Evolutionary conservation across 495 filamentous ascomycete genomes (phyloP).

Genomic region (Oleoguttula mirabilis): DNA sequence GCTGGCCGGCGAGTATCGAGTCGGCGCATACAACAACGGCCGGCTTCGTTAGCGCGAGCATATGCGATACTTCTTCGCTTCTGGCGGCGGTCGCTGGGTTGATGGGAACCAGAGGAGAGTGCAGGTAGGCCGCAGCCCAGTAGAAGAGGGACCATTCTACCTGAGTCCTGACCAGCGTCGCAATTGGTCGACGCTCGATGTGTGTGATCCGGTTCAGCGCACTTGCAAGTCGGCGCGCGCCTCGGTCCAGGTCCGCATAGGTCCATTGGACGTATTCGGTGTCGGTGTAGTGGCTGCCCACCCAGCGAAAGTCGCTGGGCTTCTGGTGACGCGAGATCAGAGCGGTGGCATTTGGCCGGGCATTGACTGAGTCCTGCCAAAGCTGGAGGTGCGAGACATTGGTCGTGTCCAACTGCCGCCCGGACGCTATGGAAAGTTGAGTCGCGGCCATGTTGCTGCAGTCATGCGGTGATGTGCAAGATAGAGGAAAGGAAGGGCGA

Average conservation of each 20-base stretch:
- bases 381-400: constrained; percentile 5
- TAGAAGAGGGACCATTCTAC: constrained; percentile 12
- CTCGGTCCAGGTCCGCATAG: constrained; percentile 10
- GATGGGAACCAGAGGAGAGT: constrained; percentile 10
- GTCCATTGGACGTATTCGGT: constrained; percentile 7
- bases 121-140: constrained; percentile 11
- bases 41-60: constrained; percentile 4
- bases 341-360: constrained; percentile 5
- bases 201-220: constrained; percentile 5
- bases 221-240: constrained; percentile 6
- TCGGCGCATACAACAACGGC: constrained; percentile 4
- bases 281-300: constrained; percentile 8
- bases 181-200: constrained; percentile 9
- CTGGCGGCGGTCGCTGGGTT: constrained; percentile 7
- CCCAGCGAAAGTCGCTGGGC: constrained; percentile 9
- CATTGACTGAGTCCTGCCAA: constrained; percentile 8
- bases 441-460: too few species aligned
- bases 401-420: neutral
- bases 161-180: constrained; percentile 7
- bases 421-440: constrained; percentile 6
- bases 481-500: too few species aligned
- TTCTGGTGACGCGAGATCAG: constrained; percentile 5
- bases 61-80: constrained; percentile 5
- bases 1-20: neutral
- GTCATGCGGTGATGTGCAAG: too few species aligned